Conservation (phyloP, 345 rosid species). For the Aethionema arabicum region DNA sequence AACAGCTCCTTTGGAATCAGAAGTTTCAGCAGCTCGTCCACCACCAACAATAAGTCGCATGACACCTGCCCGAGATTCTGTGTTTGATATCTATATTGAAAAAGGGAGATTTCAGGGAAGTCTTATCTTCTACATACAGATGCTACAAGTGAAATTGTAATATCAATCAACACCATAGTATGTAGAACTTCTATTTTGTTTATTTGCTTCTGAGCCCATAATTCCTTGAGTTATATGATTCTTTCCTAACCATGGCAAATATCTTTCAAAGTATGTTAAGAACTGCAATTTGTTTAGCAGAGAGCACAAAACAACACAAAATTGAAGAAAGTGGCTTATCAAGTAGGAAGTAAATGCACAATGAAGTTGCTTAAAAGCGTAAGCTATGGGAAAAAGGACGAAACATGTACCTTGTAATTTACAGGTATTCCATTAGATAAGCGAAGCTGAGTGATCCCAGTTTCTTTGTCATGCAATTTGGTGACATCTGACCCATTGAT, state of each 20-base stretch:
- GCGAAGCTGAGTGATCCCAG: constrained; percentile 80
- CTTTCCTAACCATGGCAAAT: neutral
- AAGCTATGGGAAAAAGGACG: constrained; percentile 13
- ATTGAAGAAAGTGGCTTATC: constrained; percentile 6
- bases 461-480: constrained; percentile 75
- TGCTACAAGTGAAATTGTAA: constrained; percentile 4
- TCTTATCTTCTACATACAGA: constrained; percentile 2
- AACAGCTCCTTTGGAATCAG: constrained; percentile 90
- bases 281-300: constrained; percentile 15
- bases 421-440: constrained; percentile 95
- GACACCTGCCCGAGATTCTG: constrained; percentile 88
- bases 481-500: constrained; percentile 46
- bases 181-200: constrained; percentile 9
- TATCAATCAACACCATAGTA: constrained; percentile 15
- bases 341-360: constrained; percentile 18
- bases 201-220: constrained; percentile 4
- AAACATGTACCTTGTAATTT: constrained; percentile 67
- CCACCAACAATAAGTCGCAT: constrained; percentile 99
- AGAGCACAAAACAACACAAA: constrained; percentile 9
- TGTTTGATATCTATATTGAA: constrained; percentile 56
- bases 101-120: constrained; percentile 15
- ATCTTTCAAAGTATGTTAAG: neutral
- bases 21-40: constrained; percentile 88
- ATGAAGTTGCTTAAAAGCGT: constrained; percentile 9
- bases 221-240: neutral